These are phyloP conservation scores for Haberlea rhodopensis DNA, from an alignment of 257 asterid genomes.

Conservation along the genomic window DNA sequence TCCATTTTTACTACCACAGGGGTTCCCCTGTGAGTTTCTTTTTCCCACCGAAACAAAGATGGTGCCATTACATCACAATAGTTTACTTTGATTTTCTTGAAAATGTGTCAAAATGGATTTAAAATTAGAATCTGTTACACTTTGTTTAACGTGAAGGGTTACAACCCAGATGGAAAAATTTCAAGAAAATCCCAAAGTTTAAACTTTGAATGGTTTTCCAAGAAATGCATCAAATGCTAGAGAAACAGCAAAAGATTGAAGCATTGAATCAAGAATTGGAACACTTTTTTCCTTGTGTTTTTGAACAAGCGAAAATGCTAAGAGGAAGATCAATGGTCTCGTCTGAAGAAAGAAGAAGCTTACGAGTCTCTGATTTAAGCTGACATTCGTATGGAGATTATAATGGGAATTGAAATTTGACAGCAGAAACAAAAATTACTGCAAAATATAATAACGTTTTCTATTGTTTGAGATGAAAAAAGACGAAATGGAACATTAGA, in stretches of 20 bases:
- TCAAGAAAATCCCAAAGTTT: not conserved
- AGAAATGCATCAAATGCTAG: not conserved
- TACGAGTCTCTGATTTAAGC: conserved; percentile 7
- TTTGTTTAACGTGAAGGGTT: not conserved
- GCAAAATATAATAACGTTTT: not conserved
- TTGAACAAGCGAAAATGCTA: not conserved
- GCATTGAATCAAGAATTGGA: not conserved
- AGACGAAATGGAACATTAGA: not conserved
- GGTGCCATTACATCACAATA: conserved; percentile 16
- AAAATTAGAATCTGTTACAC: not conserved
- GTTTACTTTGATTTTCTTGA: not conserved
- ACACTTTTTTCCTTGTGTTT: not conserved
- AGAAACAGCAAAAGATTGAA: too few species aligned
- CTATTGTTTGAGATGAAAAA: not conserved
- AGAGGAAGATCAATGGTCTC: too few species aligned
- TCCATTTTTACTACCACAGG: conserved; percentile 25
- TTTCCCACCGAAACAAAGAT: conserved; percentile 20
- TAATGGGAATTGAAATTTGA: conserved; percentile 23
- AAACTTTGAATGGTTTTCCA: not conserved
- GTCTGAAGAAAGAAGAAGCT: conserved; percentile 8
- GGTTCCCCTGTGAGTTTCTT: conserved; percentile 19
- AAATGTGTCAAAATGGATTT: not conserved
- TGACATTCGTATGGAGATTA: conserved; percentile 29
- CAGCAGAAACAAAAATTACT: conserved; percentile 13
- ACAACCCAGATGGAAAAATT: not conserved